Evolutionary conservation across 2,329 filamentous ascomycete species (phyloP).

Genomic region (Ambrosiella cleistominuta): DNA sequence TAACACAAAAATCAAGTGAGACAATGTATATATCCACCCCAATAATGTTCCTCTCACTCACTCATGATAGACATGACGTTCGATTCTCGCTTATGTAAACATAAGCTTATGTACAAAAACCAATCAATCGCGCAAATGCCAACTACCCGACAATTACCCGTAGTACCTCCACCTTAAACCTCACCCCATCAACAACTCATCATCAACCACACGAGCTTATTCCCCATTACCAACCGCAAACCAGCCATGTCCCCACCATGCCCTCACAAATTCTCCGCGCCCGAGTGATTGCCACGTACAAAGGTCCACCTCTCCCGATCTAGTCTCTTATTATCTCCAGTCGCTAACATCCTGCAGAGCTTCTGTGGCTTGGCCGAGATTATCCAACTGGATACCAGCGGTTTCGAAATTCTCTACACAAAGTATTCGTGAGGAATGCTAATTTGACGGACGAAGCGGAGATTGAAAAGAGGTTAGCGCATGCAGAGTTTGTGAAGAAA

Average conservation of each 20-base stretch:
- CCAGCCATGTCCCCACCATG: slow-evolving; percentile 4
- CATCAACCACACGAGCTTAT: neutral
- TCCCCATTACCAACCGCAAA: neutral
- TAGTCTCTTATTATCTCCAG: neutral
- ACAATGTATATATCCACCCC: neutral
- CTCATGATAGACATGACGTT: neutral
- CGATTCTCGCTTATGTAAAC: neutral
- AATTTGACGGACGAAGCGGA: slow-evolving; percentile 52
- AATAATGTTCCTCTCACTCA: neutral
- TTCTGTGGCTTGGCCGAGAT: slow-evolving; percentile 66
- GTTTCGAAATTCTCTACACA: slow-evolving; percentile 65
- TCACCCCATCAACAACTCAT: neutral
- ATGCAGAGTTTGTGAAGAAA: slow-evolving; percentile 82
- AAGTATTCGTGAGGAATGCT: slow-evolving; percentile 64
- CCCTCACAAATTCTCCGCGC: slow-evolving; percentile 41
- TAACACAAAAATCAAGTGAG: neutral
- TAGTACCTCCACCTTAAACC: neutral
- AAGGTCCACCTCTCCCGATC: slow-evolving; percentile 38
- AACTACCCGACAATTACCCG: neutral
- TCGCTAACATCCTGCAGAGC: slow-evolving; percentile 36
- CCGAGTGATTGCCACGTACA: slow-evolving; percentile 75
- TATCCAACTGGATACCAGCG: slow-evolving; percentile 73
- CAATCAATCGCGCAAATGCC: neutral
- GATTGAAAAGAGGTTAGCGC: slow-evolving; percentile 57
- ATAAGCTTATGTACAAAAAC: neutral